Conservation (phyloP, 495 filamentous ascomycete genomes). For the Penicillium taxi region DNA sequence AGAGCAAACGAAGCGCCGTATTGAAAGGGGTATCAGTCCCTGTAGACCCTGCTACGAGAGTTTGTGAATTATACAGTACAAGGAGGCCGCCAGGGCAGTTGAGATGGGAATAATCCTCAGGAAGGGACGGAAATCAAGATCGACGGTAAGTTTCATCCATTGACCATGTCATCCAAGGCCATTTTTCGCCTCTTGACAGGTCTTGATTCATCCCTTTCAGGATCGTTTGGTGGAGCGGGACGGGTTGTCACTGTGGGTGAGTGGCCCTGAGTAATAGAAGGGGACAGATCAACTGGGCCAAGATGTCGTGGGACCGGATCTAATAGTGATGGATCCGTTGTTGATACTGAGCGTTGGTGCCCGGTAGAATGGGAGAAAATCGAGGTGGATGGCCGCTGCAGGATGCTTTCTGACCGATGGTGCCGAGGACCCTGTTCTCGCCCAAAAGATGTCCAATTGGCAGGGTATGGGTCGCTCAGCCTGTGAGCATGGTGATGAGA, state of each 20-base stretch:
- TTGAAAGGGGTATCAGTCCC: constrained; percentile 14
- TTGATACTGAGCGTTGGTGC: constrained; percentile 19
- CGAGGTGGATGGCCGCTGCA: constrained; percentile 21
- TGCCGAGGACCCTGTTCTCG: constrained; percentile 23
- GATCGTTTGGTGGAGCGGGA: constrained; percentile 15
- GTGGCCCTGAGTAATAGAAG: constrained; percentile 13
- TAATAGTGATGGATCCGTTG: constrained; percentile 14
- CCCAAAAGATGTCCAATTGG: constrained; percentile 19
- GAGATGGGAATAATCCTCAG: constrained; percentile 4
- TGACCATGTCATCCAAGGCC: constrained; percentile 46
- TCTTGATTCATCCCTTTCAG: constrained; percentile 37
- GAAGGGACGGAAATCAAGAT: constrained; percentile 3
- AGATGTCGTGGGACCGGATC: constrained; percentile 23
- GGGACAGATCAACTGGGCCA: constrained; percentile 15
- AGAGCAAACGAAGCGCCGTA: constrained; percentile 6
- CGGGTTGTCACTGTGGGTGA: constrained; percentile 11
- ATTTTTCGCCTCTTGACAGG: constrained; percentile 63
- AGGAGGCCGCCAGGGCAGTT: constrained; percentile 14
- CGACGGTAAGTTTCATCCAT: constrained; percentile 21
- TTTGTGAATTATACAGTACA: constrained; percentile 24
- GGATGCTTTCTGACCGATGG: constrained; percentile 8
- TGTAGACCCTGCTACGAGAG: constrained; percentile 33
- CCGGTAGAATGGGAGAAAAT: constrained; percentile 21
- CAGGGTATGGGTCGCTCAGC: constrained; percentile 34
- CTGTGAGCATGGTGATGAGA: constrained; percentile 28